These are phyloP conservation scores for Glycyrrhiza uralensis DNA, from an alignment of 306 rosid genomes.

Conservation along the genomic window DNA sequence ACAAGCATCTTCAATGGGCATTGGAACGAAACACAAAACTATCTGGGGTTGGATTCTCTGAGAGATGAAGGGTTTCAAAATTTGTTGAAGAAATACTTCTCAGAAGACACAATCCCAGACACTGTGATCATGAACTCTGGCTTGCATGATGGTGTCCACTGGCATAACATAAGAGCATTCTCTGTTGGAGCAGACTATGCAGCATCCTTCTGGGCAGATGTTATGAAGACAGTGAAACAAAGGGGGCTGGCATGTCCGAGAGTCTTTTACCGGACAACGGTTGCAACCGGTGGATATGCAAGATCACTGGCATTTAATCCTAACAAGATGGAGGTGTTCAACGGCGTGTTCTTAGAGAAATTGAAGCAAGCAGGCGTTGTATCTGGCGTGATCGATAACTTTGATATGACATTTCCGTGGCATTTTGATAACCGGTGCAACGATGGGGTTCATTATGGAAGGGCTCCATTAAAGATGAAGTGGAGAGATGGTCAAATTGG, in stretches of 20 bases:
- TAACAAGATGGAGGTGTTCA: conserved; percentile 85
- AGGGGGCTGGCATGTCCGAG: conserved; percentile 68
- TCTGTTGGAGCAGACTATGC: conserved; percentile 69
- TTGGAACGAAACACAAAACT: conserved; percentile 90
- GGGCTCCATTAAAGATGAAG: conserved; percentile 72
- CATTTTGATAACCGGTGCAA: conserved; percentile 90
- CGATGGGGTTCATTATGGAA: conserved; percentile 96
- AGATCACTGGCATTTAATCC: conserved; percentile 80
- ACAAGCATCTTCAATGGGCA: conserved; percentile 97
- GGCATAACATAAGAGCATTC: conserved; percentile 67
- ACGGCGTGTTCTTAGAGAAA: conserved; percentile 71
- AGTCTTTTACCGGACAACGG: conserved; percentile 70
- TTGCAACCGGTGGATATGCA: conserved; percentile 94
- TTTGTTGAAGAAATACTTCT: conserved; percentile 62
- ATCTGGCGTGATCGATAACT: conserved; percentile 77
- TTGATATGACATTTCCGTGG: conserved; percentile 96
- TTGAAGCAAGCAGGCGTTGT: conserved; percentile 58
- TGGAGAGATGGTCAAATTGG: conserved; percentile 94
- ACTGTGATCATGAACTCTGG: conserved; percentile 89
- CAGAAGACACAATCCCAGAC: conserved; percentile 67
- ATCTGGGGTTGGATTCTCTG: conserved; percentile 80
- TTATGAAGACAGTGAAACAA: conserved; percentile 50
- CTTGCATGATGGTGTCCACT: conserved; percentile 81
- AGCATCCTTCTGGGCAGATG: conserved; percentile 77
- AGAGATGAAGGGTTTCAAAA: conserved; percentile 66